Evolutionary conservation across 2,329 filamentous ascomycete species (phyloP), one percentile per base, ranked within the genome.

Genomic region (Ceratocystis destructans): DNA sequence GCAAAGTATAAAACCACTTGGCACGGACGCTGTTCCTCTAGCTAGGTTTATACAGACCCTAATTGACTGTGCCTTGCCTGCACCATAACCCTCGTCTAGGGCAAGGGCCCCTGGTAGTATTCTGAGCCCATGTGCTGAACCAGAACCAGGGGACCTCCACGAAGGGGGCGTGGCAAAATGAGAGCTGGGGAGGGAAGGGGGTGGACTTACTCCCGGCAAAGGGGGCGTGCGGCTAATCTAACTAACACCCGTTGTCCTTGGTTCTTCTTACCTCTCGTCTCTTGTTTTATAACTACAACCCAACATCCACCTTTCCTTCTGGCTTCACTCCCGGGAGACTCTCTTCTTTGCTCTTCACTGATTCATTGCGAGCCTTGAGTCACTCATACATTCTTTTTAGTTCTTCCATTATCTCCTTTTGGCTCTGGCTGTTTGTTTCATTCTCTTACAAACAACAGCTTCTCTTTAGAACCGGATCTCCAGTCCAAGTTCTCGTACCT

Each of bases 351-450:
- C 33, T 45, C 28, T 25, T 44, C 62, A 31, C 37, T 64, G 31
- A 33, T 45, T 64, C 50, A 20, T 57, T 57, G 45, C n/a, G 10
- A 41, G 20, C 20, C 50, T 57, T 44, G 33, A 57, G 50, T 50
- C 37, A 55, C n/a, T 57, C 44, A 48, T 25, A 17, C 63, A 44
- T 64, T 57, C 50, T 53, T 17, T 53, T 53, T 33, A 6, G 25
- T 48, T 59, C 28, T 67, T 67, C 57, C 46, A 61, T 44, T 28
- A 62, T 61, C 8, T 33, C 50, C 48, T 57, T 61, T 57, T 28
- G 33, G 3, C 48, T 22, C 25, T 15, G 7, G 37, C 22, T 57
- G 28, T 20, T 62, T 55, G 41, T 59, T n/a, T 55, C 57, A 28
- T 66, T 53, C 20, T 66, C 33, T 33, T 12, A 48, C 64, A 50